Evolutionary conservation across 495 filamentous ascomycete species (phyloP).

Genomic region (Penicillium samsonianum): DNA sequence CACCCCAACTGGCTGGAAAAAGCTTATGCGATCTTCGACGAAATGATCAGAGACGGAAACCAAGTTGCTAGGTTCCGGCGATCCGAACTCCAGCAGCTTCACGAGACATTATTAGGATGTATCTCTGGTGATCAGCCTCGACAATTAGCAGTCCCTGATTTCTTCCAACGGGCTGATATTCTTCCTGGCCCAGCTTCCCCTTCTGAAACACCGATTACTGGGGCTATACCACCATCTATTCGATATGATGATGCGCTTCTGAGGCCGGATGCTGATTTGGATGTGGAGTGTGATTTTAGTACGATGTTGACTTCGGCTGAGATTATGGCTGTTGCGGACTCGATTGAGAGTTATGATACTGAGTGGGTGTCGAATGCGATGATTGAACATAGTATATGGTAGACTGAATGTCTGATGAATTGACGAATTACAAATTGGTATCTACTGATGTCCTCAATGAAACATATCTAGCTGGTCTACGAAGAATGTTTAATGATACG

Average conservation of each 20-base stretch:
- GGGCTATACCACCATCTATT: slow-evolving; percentile 15
- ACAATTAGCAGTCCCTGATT: slow-evolving; percentile 19
- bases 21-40: slow-evolving; percentile 40
- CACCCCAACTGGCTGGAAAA: slow-evolving; percentile 37
- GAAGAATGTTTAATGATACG: background rate
- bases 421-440: background rate
- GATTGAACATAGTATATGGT: slow-evolving; percentile 43
- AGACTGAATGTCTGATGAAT: slow-evolving; percentile 5
- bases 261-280: slow-evolving; percentile 14
- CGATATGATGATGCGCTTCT: slow-evolving; percentile 20
- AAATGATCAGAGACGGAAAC: slow-evolving; percentile 45
- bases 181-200: slow-evolving; percentile 11
- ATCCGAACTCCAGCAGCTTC: slow-evolving; percentile 42
- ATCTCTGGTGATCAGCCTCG: slow-evolving; percentile 25
- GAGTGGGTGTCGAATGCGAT: slow-evolving; percentile 45
- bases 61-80: slow-evolving; percentile 40
- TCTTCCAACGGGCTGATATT: slow-evolving; percentile 18
- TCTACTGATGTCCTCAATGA: background rate
- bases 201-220: slow-evolving; percentile 18
- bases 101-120: slow-evolving; percentile 29
- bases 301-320: slow-evolving; percentile 36
- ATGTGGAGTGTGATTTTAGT: slow-evolving; percentile 18
- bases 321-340: slow-evolving; percentile 43
- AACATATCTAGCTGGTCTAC: background rate
- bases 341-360: slow-evolving; percentile 41